Percentiles rank a stretch among this genome's conserved stretches.
Conservation (phyloP, 2,329 filamentous ascomycete genomes). For the Elsinoe fawcettii region DNA sequence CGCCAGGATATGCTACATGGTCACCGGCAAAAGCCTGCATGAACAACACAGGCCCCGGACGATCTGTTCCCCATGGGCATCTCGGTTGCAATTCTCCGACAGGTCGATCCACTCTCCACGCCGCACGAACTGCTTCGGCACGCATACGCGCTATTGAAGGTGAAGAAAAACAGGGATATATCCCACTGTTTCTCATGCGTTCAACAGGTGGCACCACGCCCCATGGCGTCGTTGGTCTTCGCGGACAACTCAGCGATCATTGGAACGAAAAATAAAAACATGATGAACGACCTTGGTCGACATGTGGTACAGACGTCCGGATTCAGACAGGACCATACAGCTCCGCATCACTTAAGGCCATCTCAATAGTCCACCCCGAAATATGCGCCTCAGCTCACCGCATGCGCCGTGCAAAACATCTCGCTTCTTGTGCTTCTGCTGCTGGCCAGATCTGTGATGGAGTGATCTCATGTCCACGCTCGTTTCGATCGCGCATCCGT, state of each 20-base stretch:
- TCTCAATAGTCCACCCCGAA: conserved; percentile 12
- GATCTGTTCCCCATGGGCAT: conserved; percentile 13
- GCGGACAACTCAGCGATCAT: background rate
- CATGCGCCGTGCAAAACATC: conserved; percentile 11
- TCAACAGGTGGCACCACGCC: background rate
- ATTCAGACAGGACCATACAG: background rate
- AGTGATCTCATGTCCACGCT: conserved; percentile 1
- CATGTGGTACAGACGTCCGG: background rate
- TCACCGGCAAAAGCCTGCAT: background rate
- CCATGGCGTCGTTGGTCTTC: background rate
- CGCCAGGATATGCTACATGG: background rate
- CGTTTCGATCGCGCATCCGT: background rate
- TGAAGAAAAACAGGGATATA: background rate
- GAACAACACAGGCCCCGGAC: background rate
- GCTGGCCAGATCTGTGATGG: background rate
- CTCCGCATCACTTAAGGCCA: conserved; percentile 6
- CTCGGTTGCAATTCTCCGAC: conserved; percentile 4
- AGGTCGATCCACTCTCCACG: background rate
- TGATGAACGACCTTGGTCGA: background rate
- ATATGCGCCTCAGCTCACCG: conserved; percentile 13
- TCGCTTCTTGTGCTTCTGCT: conserved; percentile 7
- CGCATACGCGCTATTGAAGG: background rate
- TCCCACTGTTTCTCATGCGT: background rate
- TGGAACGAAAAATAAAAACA: background rate
- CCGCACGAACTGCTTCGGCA: conserved; percentile 7